Evolutionary conservation across 441 rosid genomes (phyloP), one percentile per base, ranked within the genome.

Genomic region (Cnidoscolus chayamansa): DNA sequence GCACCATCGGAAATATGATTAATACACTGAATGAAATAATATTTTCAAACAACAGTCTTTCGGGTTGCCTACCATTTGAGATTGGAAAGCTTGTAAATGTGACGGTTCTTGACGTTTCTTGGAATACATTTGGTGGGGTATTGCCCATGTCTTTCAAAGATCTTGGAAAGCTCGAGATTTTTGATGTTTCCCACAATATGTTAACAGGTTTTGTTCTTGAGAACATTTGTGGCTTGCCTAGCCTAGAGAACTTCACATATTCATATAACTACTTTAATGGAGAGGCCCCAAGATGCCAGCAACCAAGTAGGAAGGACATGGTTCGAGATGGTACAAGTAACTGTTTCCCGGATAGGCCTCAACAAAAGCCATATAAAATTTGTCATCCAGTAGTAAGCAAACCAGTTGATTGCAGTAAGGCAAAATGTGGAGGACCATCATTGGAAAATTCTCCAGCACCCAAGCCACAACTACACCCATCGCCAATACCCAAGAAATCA

Each of bases 61-160:
- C 88, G 0, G 97, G 97, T 32, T 89, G 94, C 67, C 83, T 91
- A 65, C 91, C 92, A 0, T 43, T 70, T 4, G 92, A 89, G 69
- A 71, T 89, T 0, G 92, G 94, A 53, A 76, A 43, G 67, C 83
- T 91, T 20, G 30, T 62, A 12, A 84, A 89, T 1, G 25, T 81
- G 32, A 87, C 81, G 0, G 84, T 91, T 2, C 79, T 89, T 0
- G 92, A 91, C 9, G 88, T 78, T 1, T 81, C 89, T 70, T 61
- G 10, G 50, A 91, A 91, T 69, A 20, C 71, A 0, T 84, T 91
- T 68, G 17, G 67, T 0, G 97, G 97, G n/a, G 70, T 62, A 64
- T 40, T 86, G 63, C 91, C 89, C 0, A 43, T 40, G 12, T 74
- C 77, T 50, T 79, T 85, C 70, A 65, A 78, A 0, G 69, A 77